phyloP scores from a whole-genome alignment of 2,329 filamentous ascomycete species.

The Calonectria ilicicola region DNA sequence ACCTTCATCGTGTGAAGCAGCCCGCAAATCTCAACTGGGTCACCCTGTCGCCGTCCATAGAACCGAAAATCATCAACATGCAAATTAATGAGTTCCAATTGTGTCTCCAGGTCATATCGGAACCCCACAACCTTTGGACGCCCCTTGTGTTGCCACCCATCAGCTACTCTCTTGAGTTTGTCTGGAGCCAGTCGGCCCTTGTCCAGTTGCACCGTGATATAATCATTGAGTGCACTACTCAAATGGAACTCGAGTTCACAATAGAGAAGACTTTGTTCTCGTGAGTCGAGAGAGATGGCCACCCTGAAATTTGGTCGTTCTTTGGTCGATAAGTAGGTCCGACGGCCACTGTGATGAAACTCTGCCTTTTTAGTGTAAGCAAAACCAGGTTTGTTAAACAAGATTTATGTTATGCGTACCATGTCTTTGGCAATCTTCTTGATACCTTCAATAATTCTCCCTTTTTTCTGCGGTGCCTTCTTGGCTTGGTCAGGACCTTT shows the following conservation, averaged over 20 bases:
- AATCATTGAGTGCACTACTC: slow-evolving; percentile 63
- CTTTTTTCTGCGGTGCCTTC: slow-evolving; percentile 51
- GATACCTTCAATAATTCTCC: slow-evolving; percentile 58
- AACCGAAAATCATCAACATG: slow-evolving; percentile 67
- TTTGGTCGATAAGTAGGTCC: slow-evolving; percentile 46
- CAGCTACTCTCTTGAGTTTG: slow-evolving; percentile 63
- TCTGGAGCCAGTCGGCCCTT: slow-evolving; percentile 65
- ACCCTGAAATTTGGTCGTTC: slow-evolving; percentile 47
- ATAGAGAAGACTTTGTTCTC: slow-evolving; percentile 70
- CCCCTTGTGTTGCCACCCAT: slow-evolving; percentile 64
- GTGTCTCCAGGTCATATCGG: slow-evolving; percentile 70
- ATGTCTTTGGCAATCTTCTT: slow-evolving; percentile 67
- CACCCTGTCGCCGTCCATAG: slow-evolving; percentile 60
- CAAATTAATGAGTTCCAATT: slow-evolving; percentile 64
- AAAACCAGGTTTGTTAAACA: not conserved
- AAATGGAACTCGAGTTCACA: slow-evolving; percentile 69
- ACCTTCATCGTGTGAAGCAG: slow-evolving; percentile 64
- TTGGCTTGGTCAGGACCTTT: slow-evolving; percentile 34
- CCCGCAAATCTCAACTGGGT: slow-evolving; percentile 57
- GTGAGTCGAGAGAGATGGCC: slow-evolving; percentile 63
- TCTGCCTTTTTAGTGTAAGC: slow-evolving; percentile 49
- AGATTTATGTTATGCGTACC: slow-evolving; percentile 49
- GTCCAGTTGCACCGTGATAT: slow-evolving; percentile 65
- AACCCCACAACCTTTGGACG: slow-evolving; percentile 68
- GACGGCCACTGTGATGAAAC: slow-evolving; percentile 48